Evolutionary conservation across 129 eudicot genomes (phyloP), one percentile per base, ranked within the genome.

Genomic region (Ambrosia artemisiifolia): DNA sequence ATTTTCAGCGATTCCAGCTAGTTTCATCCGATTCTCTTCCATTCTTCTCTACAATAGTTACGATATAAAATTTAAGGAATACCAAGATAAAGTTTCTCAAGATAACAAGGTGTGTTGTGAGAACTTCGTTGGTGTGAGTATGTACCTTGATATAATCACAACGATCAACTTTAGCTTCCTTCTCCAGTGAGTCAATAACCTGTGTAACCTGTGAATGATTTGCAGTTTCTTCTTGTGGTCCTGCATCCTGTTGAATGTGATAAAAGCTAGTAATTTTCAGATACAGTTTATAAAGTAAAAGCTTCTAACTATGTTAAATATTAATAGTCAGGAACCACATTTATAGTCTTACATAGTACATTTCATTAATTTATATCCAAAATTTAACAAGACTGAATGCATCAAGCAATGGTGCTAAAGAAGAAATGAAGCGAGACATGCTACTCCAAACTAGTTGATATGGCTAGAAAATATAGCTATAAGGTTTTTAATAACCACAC

Each of bases 111-210:
- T 20, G 13, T 53, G 8, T 46, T 70, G 56, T 14, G 46, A 59
- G 44, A 34, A 10, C 68, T 47, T 47, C 33, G 63, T 18, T 17
- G 38, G 61, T 49, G 70, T 24, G 73, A 75, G 80, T 70, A 33
- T 13, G 76, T 73, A 84, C 96, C 96, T 75, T 78, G 50, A 89
- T 65, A 67, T 70, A 75, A 36, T 12, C 80, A 74, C 44, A 8
- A 14, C 90, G 92, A 40, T 86, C 85, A 62, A 68, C 83, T 9
- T 78, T 83, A 71, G 72, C 88, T 75, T 82, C 70, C 40, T 62
- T 63, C 86, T 82, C 78, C 66, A 86, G 32, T 51, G 88, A 80
- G 65, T 86, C 85, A 65, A 89, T 75, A 50, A 80, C 78, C 28
- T 73, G 17, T 59, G 75, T 65, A 63, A 84, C 49, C 30, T 82